Evolutionary conservation across 2,329 filamentous ascomycete species (phyloP).

Genomic region (Epicoccum nigrum): DNA sequence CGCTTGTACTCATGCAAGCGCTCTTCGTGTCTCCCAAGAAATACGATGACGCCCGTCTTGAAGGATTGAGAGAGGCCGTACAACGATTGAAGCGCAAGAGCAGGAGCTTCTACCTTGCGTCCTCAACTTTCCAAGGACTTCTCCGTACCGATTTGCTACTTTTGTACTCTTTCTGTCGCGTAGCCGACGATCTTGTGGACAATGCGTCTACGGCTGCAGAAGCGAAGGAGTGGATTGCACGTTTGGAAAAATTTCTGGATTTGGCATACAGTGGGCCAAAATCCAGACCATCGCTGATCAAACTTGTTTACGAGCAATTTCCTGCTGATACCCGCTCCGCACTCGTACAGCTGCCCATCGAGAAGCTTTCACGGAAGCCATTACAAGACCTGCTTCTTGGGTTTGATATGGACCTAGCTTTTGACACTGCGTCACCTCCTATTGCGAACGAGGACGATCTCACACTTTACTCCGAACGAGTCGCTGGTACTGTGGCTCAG

Average conservation of each 20-base stretch:
- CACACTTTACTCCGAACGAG: conserved; percentile 67
- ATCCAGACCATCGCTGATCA: conserved; percentile 10
- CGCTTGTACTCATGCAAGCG: conserved; percentile 58
- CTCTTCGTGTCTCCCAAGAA: conserved; percentile 55
- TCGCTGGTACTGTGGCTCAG: conserved; percentile 75
- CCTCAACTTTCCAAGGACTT: conserved; percentile 70
- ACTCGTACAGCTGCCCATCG: conserved; percentile 64
- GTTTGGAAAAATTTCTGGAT: conserved; percentile 64
- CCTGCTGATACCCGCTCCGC: conserved; percentile 60
- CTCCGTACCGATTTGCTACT: conserved; percentile 71
- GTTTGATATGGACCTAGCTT: conserved; percentile 71
- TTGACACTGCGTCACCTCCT: conserved; percentile 53
- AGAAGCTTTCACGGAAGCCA: conserved; percentile 63
- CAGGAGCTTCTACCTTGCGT: conserved; percentile 75
- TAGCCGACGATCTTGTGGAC: conserved; percentile 76
- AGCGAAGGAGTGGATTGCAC: conserved; percentile 64
- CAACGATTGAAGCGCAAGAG: conserved; percentile 67
- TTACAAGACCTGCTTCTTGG: conserved; percentile 70
- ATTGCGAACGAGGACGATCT: conserved; percentile 66
- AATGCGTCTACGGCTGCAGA: conserved; percentile 61
- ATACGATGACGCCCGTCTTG: conserved; percentile 65
- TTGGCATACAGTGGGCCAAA: conserved; percentile 53
- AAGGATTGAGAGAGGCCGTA: conserved; percentile 65
- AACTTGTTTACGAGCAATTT: conserved; percentile 58
- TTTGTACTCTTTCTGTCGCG: conserved; percentile 75